Conservation (phyloP, 352 stramenopile genomes). For the Blastocystis sp. region DNA sequence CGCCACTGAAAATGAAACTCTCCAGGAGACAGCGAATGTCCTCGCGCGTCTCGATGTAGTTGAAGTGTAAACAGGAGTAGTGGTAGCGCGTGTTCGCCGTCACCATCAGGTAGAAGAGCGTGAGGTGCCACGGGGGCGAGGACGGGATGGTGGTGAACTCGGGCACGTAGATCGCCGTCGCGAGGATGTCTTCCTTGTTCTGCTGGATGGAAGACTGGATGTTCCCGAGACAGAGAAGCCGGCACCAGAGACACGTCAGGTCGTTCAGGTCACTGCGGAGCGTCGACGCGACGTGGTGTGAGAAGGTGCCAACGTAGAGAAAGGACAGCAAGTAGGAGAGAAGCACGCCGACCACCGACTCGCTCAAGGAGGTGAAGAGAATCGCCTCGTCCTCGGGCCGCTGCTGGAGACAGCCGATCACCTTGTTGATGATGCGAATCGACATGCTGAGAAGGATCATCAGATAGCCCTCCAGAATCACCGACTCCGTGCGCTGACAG, state of each 20-base stretch:
- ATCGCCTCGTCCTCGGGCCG: not conserved
- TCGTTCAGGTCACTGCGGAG: constrained; percentile 20
- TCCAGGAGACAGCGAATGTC: constrained; percentile 56
- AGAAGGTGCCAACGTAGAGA: constrained; percentile 19
- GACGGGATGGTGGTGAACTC: not conserved
- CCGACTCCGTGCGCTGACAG: constrained; percentile 53
- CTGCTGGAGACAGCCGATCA: not conserved
- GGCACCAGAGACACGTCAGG: not conserved
- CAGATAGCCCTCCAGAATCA: constrained; percentile 66
- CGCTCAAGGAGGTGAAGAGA: constrained; percentile 32
- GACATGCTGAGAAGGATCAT: constrained; percentile 13
- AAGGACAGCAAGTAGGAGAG: constrained; percentile 23
- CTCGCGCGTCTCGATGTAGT: constrained; percentile 43
- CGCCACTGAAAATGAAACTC: constrained; percentile 55
- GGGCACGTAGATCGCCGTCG: not conserved
- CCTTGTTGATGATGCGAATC: not conserved
- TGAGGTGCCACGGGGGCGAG: constrained; percentile 11
- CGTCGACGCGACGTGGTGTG: not conserved
- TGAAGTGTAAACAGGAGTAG: constrained; percentile 45
- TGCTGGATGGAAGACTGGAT: constrained; percentile 3
- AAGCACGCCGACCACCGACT: not conserved
- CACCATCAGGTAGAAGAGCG: constrained; percentile 28
- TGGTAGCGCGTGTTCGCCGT: constrained; percentile 37
- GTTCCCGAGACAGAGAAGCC: not conserved
- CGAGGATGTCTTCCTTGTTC: constrained; percentile 26